These are phyloP conservation scores for Tremella yokohamensis DNA, from an alignment of 768 basidiomycete genomes.

Conservation along the genomic window DNA sequence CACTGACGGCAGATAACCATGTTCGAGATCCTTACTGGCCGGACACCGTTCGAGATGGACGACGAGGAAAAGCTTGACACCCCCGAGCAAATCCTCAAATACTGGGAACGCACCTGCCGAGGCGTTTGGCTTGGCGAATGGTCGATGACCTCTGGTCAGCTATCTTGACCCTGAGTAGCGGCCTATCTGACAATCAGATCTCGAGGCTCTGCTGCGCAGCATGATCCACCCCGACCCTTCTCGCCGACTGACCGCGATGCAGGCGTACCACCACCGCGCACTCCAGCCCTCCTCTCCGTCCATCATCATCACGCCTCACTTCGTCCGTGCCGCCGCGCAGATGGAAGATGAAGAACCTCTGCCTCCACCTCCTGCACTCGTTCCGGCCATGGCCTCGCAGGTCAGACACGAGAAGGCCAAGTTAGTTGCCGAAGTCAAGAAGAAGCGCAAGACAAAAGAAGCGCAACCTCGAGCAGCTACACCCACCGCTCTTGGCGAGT, in stretches of 20 bases:
- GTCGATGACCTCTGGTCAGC: slow-evolving; percentile 61
- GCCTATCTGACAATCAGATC: slow-evolving; percentile 19
- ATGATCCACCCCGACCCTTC: slow-evolving; percentile 43
- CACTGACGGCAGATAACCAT: slow-evolving; percentile 71
- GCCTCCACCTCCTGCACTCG: slow-evolving; percentile 11
- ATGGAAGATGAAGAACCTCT: slow-evolving; percentile 24
- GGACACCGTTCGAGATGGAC: slow-evolving; percentile 71
- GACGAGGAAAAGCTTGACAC: slow-evolving; percentile 74
- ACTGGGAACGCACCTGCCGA: slow-evolving; percentile 72
- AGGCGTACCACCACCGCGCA: slow-evolving; percentile 45
- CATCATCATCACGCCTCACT: slow-evolving; percentile 48
- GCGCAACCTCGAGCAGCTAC: slow-evolving; percentile 16
- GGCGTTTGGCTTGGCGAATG: slow-evolving; percentile 85
- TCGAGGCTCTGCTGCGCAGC: slow-evolving; percentile 34
- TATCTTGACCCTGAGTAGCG: not conserved
- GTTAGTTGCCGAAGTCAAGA: slow-evolving; percentile 16
- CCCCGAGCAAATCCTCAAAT: slow-evolving; percentile 75
- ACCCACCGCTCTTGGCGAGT: slow-evolving; percentile 31
- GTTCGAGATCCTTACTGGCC: slow-evolving; percentile 87
- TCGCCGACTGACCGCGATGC: slow-evolving; percentile 38
- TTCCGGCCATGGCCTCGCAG: not conserved
- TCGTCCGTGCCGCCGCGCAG: slow-evolving; percentile 44
- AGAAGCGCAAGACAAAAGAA: slow-evolving; percentile 18
- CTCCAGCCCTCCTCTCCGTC: slow-evolving; percentile 28
- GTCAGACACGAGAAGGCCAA: slow-evolving; percentile 1